A percentile compares a stretch with the other conserved stretches of the same genome.
These are phyloP conservation scores for Scedosporium aurantiacum DNA, from an alignment of 2,329 filamentous ascomycete genomes.

Conservation along the genomic window DNA sequence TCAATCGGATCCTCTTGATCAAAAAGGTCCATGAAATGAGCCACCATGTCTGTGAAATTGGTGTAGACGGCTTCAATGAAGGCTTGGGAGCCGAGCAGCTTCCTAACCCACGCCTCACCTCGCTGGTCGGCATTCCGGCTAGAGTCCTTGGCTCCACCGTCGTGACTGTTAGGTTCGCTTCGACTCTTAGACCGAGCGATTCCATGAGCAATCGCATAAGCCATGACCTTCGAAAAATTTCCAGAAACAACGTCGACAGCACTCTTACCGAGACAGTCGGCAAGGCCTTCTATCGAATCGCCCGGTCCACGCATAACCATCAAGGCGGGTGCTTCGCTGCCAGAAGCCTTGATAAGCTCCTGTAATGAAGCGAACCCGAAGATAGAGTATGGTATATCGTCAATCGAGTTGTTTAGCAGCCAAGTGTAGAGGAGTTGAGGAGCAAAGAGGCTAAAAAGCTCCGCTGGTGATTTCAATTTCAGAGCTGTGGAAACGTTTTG, in stretches of 20 bases:
- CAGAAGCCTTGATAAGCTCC: conserved; percentile 58
- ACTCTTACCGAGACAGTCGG: conserved; percentile 41
- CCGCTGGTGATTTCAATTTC: conserved; percentile 50
- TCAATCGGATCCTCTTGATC: conserved; percentile 69
- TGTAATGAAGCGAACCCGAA: conserved; percentile 65
- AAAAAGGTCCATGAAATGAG: conserved; percentile 63
- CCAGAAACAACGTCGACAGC: conserved; percentile 47
- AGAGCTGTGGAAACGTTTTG: conserved; percentile 53
- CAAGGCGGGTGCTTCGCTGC: conserved; percentile 69
- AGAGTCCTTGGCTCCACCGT: background rate
- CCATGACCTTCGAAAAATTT: conserved; percentile 68
- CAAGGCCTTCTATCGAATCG: conserved; percentile 48
- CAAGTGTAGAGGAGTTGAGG: conserved; percentile 87
- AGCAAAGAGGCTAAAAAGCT: conserved; percentile 74
- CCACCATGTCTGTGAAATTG: conserved; percentile 68
- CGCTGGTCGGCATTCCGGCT: background rate
- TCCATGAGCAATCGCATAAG: conserved; percentile 67
- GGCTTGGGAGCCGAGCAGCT: conserved; percentile 53
- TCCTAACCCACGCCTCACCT: conserved; percentile 18
- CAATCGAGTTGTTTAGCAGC: conserved; percentile 57
- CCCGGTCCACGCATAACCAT: conserved; percentile 72
- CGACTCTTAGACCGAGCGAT: conserved; percentile 10
- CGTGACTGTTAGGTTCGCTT: background rate
- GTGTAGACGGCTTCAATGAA: conserved; percentile 54
- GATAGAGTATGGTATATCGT: conserved; percentile 70